Base-by-base conservation (phyloP, 1,284 basidiomycete species). In the Schizophyllum amplum region DNA sequence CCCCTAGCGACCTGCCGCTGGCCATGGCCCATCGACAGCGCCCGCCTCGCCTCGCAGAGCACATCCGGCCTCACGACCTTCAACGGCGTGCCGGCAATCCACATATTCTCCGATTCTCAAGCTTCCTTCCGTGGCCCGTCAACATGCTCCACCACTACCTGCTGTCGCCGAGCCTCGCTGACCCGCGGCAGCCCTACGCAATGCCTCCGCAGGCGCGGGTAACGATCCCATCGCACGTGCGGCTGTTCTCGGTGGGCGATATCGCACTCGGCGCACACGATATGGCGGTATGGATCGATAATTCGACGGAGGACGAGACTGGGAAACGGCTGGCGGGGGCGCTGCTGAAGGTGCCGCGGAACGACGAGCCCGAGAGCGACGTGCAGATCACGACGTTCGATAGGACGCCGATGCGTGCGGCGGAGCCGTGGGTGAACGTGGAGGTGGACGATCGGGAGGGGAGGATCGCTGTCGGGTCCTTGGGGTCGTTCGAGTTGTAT, bases 211-310 rank as follows among this genome's bases (percentile, higher is more conserved):
- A 11, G 13, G 48, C 48, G 2, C 63, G 66, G 9, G 72, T 75
- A 26, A 74, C 76, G n/a, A 74, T 86, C 52, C 73, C 74, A 7
- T 82, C 84, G 0, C 81, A 83, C 1, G 69, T 87, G 17, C 79
- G 82, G 9, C 68, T 86, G 23, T 83, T 84, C 63, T 73, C 79
- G 2, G 75, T 72, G 24, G 77, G 78, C 21, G 75, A 82, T 55
- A 75, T 82, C 68, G 71, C 72, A 0, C 62, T 87, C 17, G 84
- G 84, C 0, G 68, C 65, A n/a, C 77, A 79, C 61, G 85, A 85
- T 2, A 84, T 82, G 3, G 79, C 79, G 4, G 61, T 87, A 15
- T 87, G 83, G 80, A 69, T 84, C 42, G 86, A 87, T 62, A 81
- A 73, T 54, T 79, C 84, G 52, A 76, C 79, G 0, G 77, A 80